Base-by-base conservation (phyloP, 257 asterid species). In the Solanum stenotomum region DNA sequence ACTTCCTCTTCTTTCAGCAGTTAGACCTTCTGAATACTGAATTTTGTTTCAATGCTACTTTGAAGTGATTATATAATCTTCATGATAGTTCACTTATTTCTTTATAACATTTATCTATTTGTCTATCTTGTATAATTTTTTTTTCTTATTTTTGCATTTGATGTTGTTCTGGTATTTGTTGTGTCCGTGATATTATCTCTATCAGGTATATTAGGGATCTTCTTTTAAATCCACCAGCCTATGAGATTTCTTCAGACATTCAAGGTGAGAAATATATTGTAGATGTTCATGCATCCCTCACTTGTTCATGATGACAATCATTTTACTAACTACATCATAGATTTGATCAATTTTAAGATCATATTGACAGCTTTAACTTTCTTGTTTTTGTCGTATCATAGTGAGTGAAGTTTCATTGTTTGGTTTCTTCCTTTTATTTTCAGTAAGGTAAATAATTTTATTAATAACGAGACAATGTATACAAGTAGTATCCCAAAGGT, bases 181-280 rank as follows among this genome's bases (percentile, higher is more conserved):
- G 49, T 87, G 86, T 78, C 75, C 22, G 85, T 75, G 76, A 61
- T 86, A 72, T 34, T 83, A 46, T 9, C n/a, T 82, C 78, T 87
- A 83, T 79, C 90, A 97, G 99, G 97, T 97, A 94, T 88, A 88
- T 95, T 65, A 96, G 98, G 90, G 98, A 95, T 89, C 95, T 97
- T 83, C 98, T 97, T 89, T 91, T 97, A 94, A 97, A 97, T 90
- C 99, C 99, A 89, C 99, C 99, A 83, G 92, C 98, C 23, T 95
- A 94, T 88, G 98, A 94, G 88, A 93, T 94, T 89, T 98, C 99
- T 74, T 89, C 95, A 79, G 90, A 90, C 85, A 93, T 97, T 87
- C 99, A 96, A 93, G 98, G 99, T 92, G 84, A 82, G 86, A 82
- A 49, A 31, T 49, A 65, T 20, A 16, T 82, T 82, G 70, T 49